Percentiles rank a stretch among this genome's conserved stretches.
Conservation (phyloP, 768 basidiomycete genomes). For the Suillus variegatus region DNA sequence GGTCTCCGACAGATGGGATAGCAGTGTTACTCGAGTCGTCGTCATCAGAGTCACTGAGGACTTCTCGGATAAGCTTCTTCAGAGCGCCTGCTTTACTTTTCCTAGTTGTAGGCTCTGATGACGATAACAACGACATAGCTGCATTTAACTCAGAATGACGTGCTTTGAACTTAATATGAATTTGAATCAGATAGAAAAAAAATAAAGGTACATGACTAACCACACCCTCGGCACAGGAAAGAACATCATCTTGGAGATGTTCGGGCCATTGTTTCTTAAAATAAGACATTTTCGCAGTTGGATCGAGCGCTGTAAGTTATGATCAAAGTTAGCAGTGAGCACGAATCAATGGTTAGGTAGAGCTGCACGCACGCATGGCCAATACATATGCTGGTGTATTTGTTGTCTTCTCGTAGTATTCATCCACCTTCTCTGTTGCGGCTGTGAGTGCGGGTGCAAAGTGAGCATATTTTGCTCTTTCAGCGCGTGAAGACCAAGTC, state of each 20-base stretch:
- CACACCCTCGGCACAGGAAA: not conserved
- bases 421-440: not conserved
- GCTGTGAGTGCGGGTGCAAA: not conserved
- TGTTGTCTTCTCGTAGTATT: not conserved
- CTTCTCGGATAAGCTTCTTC: not conserved
- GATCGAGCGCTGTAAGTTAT: not conserved
- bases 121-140: not conserved
- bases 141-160: not conserved
- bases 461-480: not conserved
- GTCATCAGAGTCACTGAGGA: not conserved
- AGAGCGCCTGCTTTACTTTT: not conserved
- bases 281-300: not conserved
- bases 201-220: not conserved
- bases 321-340: not conserved
- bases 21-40: not conserved
- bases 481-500: not conserved
- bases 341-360: not conserved
- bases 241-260: not conserved
- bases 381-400: not conserved
- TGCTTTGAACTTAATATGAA: not conserved
- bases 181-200: not conserved
- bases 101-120: not conserved
- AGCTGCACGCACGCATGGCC: not conserved
- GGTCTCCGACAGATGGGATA: not conserved
- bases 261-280: not conserved